Conservation (phyloP, 2,329 filamentous ascomycete species). For the Xylariaceae sp. region DNA sequence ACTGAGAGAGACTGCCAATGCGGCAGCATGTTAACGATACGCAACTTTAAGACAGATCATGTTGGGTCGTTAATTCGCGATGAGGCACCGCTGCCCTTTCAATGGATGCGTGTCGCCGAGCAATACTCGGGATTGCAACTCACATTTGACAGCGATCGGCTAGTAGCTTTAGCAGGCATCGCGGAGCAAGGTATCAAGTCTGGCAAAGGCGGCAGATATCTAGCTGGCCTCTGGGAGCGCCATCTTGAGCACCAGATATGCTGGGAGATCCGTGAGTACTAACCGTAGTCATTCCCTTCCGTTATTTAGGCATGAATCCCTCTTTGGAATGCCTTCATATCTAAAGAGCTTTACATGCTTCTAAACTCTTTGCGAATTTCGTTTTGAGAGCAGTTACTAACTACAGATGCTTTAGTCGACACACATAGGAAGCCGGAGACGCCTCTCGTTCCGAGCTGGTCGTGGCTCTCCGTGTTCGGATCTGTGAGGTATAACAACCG, state of each 20-base stretch:
- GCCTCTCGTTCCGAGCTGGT: constrained; percentile 21
- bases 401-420: too few species aligned
- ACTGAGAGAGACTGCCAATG: constrained; percentile 16
- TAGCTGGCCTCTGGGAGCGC: constrained; percentile 22
- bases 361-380: neutral
- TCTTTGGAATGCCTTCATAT: neutral
- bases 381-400: neutral
- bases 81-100: constrained; percentile 10
- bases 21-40: constrained; percentile 14
- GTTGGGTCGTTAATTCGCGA: neutral
- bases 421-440: constrained; percentile 1
- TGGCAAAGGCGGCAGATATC: constrained; percentile 13
- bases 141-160: constrained; percentile 16
- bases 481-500: constrained; percentile 2
- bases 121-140: constrained; percentile 14
- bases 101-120: constrained; percentile 25
- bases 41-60: constrained; percentile 16
- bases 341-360: neutral
- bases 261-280: constrained; percentile 2
- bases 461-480: constrained; percentile 25
- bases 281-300: neutral
- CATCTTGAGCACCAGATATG: constrained; percentile 18
- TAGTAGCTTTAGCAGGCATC: constrained; percentile 19
- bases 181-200: constrained; percentile 16
- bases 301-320: neutral